Conservation (phyloP, 768 basidiomycete species). For the Boletus bicolor region DNA sequence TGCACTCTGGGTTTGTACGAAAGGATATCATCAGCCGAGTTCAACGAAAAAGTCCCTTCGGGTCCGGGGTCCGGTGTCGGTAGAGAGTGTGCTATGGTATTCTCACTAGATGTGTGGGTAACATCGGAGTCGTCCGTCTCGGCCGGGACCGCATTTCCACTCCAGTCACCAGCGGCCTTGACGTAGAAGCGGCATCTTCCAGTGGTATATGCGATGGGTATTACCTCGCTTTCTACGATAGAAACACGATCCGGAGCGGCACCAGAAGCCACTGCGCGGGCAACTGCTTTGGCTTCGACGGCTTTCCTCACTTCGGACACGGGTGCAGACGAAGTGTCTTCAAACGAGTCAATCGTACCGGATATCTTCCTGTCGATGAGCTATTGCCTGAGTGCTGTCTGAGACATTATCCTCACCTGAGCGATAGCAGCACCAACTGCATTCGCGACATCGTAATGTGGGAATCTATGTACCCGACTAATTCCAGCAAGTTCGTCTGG, state of each 20-base stretch:
- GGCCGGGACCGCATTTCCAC: constrained; percentile 24
- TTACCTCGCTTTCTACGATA: constrained; percentile 53
- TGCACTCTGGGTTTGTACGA: constrained; percentile 39
- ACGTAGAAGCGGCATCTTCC: constrained; percentile 47
- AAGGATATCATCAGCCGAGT: constrained; percentile 26
- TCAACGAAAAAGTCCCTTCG: constrained; percentile 14
- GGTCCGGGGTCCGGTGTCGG: constrained; percentile 3
- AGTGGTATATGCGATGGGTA: constrained; percentile 41
- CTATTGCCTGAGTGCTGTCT: background rate
- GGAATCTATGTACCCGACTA: constrained; percentile 46
- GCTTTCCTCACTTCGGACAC: constrained; percentile 31
- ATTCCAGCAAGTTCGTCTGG: constrained; percentile 52
- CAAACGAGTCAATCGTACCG: constrained; percentile 44
- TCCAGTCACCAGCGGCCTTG: constrained; percentile 56
- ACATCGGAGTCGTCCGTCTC: constrained; percentile 17
- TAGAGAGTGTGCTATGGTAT: background rate
- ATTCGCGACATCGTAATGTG: constrained; percentile 55
- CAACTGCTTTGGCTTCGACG: constrained; percentile 40
- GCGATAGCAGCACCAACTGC: constrained; percentile 56
- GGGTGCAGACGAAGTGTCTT: constrained; percentile 36
- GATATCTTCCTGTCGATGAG: constrained; percentile 35
- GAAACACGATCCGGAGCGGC: constrained; percentile 41
- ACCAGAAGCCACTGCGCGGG: constrained; percentile 43
- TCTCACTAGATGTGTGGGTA: constrained; percentile 2
- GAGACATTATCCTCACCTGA: constrained; percentile 23